phyloP scores from a whole-genome alignment of 2,329 filamentous ascomycete species.

The Venturia carpophila region DNA sequence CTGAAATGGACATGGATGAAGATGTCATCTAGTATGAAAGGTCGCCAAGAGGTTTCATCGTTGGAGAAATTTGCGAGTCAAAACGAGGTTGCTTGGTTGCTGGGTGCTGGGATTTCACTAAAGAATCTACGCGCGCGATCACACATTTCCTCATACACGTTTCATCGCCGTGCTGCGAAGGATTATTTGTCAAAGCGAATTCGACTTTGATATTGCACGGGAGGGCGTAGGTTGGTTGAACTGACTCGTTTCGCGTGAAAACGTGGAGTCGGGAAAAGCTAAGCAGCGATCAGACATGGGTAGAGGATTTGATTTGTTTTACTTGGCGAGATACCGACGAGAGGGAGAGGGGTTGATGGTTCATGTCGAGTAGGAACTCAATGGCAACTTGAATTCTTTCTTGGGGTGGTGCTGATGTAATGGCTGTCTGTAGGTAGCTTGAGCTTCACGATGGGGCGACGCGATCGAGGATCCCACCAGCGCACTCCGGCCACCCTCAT shows the following conservation, averaged over 20 bases:
- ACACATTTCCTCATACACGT: not conserved
- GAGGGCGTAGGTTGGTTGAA: not conserved
- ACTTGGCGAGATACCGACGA: not conserved
- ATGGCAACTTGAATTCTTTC: not conserved
- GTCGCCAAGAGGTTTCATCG: not conserved
- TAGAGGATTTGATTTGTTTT: slow-evolving; percentile 2
- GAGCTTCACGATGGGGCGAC: no score
- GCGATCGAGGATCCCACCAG: no score
- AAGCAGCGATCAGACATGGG: not conserved
- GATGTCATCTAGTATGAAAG: not conserved
- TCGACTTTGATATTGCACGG: not conserved
- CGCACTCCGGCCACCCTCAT: no score
- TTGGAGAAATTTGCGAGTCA: not conserved
- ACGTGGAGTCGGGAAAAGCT: slow-evolving; percentile 1
- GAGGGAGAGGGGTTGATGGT: not conserved
- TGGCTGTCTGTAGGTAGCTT: not conserved
- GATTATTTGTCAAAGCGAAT: not conserved
- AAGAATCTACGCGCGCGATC: not conserved
- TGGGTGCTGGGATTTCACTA: not conserved
- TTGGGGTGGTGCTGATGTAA: not conserved
- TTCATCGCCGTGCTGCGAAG: not conserved
- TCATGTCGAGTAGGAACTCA: not conserved
- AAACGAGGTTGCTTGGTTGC: not conserved
- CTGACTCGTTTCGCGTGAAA: not conserved
- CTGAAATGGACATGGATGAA: slow-evolving; percentile 9